A percentile compares a stretch with the other conserved stretches of the same genome.
These are phyloP conservation scores for Dactylellina sp. DNA, from an alignment of 2,329 filamentous ascomycete species.

Conservation along the genomic window DNA sequence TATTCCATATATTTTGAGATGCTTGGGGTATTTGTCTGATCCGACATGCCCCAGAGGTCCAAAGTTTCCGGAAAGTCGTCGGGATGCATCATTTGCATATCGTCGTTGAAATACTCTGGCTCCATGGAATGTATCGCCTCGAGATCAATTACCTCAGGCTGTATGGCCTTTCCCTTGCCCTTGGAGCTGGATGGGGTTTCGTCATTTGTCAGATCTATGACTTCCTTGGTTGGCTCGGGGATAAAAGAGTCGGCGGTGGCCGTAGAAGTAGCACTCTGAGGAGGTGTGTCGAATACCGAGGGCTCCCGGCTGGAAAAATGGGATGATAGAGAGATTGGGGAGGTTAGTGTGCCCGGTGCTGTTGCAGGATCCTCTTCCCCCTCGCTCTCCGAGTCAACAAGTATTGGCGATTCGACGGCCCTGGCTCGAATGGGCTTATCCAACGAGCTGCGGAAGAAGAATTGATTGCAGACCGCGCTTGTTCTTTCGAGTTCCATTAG, in stretches of 20 bases:
- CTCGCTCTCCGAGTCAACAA: constrained; percentile 35
- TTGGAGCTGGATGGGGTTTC: neutral
- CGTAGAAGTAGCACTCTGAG: constrained; percentile 19
- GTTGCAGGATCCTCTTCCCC: neutral
- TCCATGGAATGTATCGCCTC: constrained; percentile 21
- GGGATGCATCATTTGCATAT: constrained; percentile 16
- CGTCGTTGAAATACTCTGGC: constrained; percentile 22
- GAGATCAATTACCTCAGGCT: constrained; percentile 21
- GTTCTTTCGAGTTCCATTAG: constrained; percentile 1
- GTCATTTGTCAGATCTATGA: constrained; percentile 34
- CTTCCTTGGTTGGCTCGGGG: neutral
- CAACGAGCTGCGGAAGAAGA: neutral
- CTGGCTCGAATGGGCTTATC: neutral
- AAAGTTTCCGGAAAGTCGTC: neutral
- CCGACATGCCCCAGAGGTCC: neutral
- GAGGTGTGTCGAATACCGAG: constrained; percentile 33
- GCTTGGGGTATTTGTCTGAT: neutral
- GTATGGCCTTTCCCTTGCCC: neutral
- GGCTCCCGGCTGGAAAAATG: constrained; percentile 7
- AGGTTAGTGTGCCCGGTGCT: neutral
- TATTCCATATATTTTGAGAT: constrained; percentile 20
- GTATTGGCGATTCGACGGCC: constrained; percentile 9
- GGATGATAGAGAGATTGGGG: constrained; percentile 12
- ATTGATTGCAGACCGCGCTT: too few species aligned
- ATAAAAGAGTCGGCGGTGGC: constrained; percentile 22